These are phyloP conservation scores for Pseudocercospora vitis DNA, from an alignment of 2,329 filamentous ascomycete genomes.

Conservation along the genomic window DNA sequence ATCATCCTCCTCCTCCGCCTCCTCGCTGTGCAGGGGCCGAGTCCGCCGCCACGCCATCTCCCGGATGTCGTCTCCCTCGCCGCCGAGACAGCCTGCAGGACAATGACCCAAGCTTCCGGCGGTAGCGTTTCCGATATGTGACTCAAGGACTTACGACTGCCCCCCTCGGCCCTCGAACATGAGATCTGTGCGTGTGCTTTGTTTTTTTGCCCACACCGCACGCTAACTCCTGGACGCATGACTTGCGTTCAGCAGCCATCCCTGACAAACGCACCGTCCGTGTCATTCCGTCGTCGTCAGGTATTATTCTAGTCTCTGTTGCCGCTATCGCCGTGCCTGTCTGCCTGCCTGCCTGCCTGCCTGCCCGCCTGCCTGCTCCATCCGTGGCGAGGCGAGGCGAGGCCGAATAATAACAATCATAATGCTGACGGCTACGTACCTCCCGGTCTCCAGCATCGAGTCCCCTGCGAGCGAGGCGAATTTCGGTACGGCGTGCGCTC, in stretches of 20 bases:
- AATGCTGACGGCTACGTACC: too few relatives aligned
- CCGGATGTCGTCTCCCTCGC: too few relatives aligned
- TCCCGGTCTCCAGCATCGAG: too few relatives aligned
- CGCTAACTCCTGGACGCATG: constrained; percentile 26
- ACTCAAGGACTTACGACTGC: not conserved
- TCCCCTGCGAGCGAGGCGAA: not conserved
- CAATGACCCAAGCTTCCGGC: constrained; percentile 7
- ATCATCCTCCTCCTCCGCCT: not conserved
- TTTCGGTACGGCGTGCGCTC: not conserved
- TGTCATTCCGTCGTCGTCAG: too few relatives aligned
- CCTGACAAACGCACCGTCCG: constrained; percentile 29
- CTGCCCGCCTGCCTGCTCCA: constrained; percentile 1
- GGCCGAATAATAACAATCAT: too few relatives aligned
- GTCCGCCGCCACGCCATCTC: too few relatives aligned
- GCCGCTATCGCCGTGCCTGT: constrained; percentile 15
- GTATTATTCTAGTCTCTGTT: too few relatives aligned
- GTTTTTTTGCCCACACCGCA: too few relatives aligned
- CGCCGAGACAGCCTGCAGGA: constrained; percentile 9
- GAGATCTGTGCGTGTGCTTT: constrained; percentile 28
- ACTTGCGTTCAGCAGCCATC: constrained; percentile 33
- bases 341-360: not conserved
- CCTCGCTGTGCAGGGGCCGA: not conserved
- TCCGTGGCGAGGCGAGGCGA: not conserved
- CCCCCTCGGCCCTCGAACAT: constrained; percentile 24
- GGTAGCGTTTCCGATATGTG: constrained; percentile 2